These are phyloP conservation scores for Candida coleopterorum DNA, from an alignment of 805 yeast genomes.

Conservation along the genomic window DNA sequence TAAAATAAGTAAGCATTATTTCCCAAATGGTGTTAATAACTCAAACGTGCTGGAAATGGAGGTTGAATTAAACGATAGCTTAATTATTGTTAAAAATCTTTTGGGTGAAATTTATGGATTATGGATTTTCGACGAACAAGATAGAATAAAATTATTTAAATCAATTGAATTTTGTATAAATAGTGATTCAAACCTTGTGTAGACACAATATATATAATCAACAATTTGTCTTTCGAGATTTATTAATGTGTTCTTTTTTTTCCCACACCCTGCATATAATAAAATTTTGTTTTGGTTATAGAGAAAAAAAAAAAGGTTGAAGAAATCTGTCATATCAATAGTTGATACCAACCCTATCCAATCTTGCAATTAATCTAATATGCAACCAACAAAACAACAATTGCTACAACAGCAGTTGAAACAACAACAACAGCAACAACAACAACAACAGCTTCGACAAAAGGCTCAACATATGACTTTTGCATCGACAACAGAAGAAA, in stretches of 20 bases:
- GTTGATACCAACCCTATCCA: too few species aligned
- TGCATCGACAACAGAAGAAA: constrained; percentile 66
- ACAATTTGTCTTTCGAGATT: background rate
- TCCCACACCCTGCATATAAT: too few species aligned
- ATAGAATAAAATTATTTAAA: constrained; percentile 56
- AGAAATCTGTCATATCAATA: background rate
- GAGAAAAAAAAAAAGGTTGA: background rate
- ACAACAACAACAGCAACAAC: constrained; percentile 19
- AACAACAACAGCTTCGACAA: constrained; percentile 17
- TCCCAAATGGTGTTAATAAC: constrained; percentile 29
- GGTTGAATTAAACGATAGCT: constrained; percentile 63
- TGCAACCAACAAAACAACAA: constrained; percentile 6
- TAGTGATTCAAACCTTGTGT: constrained; percentile 16
- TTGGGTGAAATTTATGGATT: constrained; percentile 70
- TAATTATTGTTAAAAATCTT: constrained; percentile 64
- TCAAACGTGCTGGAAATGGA: constrained; percentile 45
- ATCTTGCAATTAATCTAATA: background rate
- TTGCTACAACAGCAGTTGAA: constrained; percentile 10
- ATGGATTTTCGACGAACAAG: constrained; percentile 71
- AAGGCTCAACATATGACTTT: constrained; percentile 45
- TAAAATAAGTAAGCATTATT: constrained; percentile 41
- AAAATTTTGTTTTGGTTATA: too few species aligned
- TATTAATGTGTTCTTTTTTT: too few species aligned
- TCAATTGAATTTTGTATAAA: constrained; percentile 36
- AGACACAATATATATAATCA: background rate